phyloP scores from a whole-genome alignment of 2,329 filamentous ascomycete genomes.

The Cytospora chrysosperma region DNA sequence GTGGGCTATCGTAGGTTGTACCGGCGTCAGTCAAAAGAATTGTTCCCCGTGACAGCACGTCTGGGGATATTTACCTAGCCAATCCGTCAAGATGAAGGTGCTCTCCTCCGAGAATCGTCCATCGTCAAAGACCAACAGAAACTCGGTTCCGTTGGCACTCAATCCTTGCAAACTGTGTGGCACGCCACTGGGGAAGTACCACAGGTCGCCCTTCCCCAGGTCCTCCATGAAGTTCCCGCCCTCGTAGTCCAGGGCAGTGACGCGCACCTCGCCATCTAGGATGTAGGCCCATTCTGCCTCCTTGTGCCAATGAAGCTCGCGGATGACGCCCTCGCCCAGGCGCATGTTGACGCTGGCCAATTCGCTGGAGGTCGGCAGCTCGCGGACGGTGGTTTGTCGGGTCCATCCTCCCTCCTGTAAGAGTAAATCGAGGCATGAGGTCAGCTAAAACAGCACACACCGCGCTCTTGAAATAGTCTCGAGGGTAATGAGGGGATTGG shows the following conservation, averaged over 20 bases:
- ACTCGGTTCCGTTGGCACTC: slow-evolving; percentile 57
- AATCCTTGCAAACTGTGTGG: slow-evolving; percentile 77
- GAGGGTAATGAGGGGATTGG: neutral
- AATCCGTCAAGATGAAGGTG: slow-evolving; percentile 72
- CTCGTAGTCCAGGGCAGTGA: slow-evolving; percentile 72
- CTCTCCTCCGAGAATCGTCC: slow-evolving; percentile 58
- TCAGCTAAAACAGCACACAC: neutral
- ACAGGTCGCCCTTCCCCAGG: slow-evolving; percentile 71
- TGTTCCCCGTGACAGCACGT: too few species aligned
- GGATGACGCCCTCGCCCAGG: slow-evolving; percentile 68
- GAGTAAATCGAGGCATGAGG: neutral
- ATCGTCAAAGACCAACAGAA: slow-evolving; percentile 49
- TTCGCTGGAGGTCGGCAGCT: slow-evolving; percentile 65
- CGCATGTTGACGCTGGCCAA: slow-evolving; percentile 79
- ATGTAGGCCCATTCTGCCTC: slow-evolving; percentile 79
- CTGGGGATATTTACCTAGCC: slow-evolving; percentile 52
- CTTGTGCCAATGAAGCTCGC: slow-evolving; percentile 80
- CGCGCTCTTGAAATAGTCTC: too few species aligned
- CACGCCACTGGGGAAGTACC: slow-evolving; percentile 78
- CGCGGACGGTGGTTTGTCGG: slow-evolving; percentile 66
- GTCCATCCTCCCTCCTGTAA: slow-evolving; percentile 72
- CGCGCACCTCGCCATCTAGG: slow-evolving; percentile 66
- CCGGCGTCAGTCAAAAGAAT: neutral
- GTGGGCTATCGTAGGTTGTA: slow-evolving; percentile 48
- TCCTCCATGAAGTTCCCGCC: slow-evolving; percentile 78